These are phyloP conservation scores for Saccharomyces hybrid DNA, from an alignment of 1,139 yeast species.

Conservation along the genomic window DNA sequence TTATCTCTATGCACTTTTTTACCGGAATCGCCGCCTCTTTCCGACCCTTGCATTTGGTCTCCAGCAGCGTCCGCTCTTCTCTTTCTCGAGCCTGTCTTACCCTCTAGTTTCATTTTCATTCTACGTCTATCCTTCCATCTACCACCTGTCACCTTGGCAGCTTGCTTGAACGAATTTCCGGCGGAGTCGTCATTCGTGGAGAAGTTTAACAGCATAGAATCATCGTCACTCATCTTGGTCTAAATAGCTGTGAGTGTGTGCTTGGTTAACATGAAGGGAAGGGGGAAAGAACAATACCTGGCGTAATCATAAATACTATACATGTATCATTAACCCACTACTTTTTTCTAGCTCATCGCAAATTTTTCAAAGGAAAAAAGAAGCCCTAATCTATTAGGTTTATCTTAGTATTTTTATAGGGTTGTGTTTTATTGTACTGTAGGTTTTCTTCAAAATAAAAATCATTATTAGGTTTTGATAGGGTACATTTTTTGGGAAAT, in stretches of 20 bases:
- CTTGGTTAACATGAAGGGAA: not conserved
- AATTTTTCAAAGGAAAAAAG: not conserved
- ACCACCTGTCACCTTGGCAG: constrained; percentile 53
- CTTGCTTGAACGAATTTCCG: constrained; percentile 10
- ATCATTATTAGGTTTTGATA: too few relatives aligned
- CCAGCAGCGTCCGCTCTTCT: constrained; percentile 12
- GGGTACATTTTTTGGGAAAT: too few relatives aligned
- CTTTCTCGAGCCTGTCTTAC: constrained; percentile 23
- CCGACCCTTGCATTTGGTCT: constrained; percentile 1
- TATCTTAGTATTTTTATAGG: not conserved
- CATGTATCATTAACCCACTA: not conserved
- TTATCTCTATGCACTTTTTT: constrained; percentile 4
- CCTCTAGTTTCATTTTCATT: constrained; percentile 31
- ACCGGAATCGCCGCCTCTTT: constrained; percentile 2
- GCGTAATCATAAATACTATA: not conserved
- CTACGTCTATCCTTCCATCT: constrained; percentile 70
- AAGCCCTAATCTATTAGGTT: not conserved
- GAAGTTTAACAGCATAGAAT: constrained; percentile 30
- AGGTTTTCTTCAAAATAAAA: too few relatives aligned
- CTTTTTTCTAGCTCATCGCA: not conserved
- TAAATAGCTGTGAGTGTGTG: not conserved
- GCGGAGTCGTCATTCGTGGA: constrained; percentile 14
- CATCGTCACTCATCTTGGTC: constrained; percentile 26
- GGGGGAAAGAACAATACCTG: not conserved
- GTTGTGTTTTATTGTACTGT: too few relatives aligned